Conservation (phyloP, 352 stramenopile species). For the Achlya hypogyna region DNA sequence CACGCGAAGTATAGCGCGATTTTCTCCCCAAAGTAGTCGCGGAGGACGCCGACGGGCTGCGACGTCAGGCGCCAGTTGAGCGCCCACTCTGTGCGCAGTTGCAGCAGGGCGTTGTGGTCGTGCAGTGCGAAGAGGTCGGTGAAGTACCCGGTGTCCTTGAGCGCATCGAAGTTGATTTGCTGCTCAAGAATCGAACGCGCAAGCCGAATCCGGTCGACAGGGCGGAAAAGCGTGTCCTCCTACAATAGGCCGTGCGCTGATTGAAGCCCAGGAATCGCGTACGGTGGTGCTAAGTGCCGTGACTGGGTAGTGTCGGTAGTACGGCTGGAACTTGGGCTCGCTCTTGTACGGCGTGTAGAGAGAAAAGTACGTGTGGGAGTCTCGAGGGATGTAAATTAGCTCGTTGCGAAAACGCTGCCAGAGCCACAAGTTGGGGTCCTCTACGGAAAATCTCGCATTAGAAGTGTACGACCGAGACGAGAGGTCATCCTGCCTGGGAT, state of each 20-base stretch:
- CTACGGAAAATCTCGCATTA: conserved; percentile 27
- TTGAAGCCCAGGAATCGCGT: background rate
- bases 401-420: conserved; percentile 41
- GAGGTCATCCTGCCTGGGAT: background rate
- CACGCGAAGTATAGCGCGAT: conserved; percentile 89
- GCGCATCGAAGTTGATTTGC: conserved; percentile 65
- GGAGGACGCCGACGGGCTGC: conserved; percentile 82
- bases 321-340: conserved; percentile 62
- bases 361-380: conserved; percentile 73
- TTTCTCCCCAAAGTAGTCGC: conserved; percentile 87
- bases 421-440: conserved; percentile 22
- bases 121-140: conserved; percentile 84
- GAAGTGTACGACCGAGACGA: background rate
- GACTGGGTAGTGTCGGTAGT: conserved; percentile 60
- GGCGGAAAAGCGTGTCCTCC: conserved; percentile 64
- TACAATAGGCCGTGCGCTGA: background rate
- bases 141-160: conserved; percentile 44
- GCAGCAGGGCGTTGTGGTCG: conserved; percentile 50
- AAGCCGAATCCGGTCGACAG: conserved; percentile 74
- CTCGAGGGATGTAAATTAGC: conserved; percentile 56
- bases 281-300: background rate
- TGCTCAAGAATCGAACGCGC: conserved; percentile 56
- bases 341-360: conserved; percentile 68
- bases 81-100: conserved; percentile 70
- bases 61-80: conserved; percentile 62